Evolutionary conservation across 441 rosid species (phyloP).

Genomic region (Sinapis alba): DNA sequence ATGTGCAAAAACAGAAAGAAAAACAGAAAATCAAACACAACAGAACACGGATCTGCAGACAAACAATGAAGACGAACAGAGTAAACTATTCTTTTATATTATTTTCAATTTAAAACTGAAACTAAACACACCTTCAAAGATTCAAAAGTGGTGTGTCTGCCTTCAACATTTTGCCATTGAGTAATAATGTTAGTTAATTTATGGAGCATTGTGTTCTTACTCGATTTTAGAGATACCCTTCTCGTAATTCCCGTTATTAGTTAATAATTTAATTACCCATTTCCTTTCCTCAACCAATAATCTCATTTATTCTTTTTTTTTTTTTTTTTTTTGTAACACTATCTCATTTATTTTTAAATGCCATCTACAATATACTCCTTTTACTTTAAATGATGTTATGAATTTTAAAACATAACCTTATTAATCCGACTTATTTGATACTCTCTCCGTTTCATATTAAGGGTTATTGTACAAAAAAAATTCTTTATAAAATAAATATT

Average conservation of each 20-base stretch:
- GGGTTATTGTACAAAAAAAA: too few species aligned
- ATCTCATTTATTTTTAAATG: not conserved
- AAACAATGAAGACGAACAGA: slow-evolving; percentile 41
- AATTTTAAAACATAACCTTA: not conserved
- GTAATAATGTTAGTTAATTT: slow-evolving; percentile 17
- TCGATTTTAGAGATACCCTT: slow-evolving; percentile 39
- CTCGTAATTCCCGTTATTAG: slow-evolving; percentile 34
- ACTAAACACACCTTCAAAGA: slow-evolving; percentile 31
- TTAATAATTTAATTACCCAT: slow-evolving; percentile 31
- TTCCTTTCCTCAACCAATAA: slow-evolving; percentile 29
- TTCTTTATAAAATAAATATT: too few species aligned
- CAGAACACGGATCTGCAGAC: slow-evolving; percentile 41
- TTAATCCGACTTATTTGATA: slow-evolving; percentile 3
- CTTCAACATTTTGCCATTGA: slow-evolving; percentile 11
- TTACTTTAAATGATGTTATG: not conserved
- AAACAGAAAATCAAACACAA: slow-evolving; percentile 29
- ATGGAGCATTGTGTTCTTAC: slow-evolving; percentile 44
- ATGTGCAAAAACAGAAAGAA: slow-evolving; percentile 20
- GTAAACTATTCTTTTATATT: not conserved
- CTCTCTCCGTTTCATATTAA: too few species aligned
- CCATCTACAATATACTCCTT: too few species aligned
- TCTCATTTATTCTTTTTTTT: not conserved
- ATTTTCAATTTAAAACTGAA: not conserved
- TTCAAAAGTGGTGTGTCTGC: slow-evolving; percentile 35
- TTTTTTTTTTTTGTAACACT: too few species aligned